These are phyloP conservation scores for Tetrahymena elliotti DNA, from an alignment of 73 alveolate species.

Conservation along the genomic window DNA sequence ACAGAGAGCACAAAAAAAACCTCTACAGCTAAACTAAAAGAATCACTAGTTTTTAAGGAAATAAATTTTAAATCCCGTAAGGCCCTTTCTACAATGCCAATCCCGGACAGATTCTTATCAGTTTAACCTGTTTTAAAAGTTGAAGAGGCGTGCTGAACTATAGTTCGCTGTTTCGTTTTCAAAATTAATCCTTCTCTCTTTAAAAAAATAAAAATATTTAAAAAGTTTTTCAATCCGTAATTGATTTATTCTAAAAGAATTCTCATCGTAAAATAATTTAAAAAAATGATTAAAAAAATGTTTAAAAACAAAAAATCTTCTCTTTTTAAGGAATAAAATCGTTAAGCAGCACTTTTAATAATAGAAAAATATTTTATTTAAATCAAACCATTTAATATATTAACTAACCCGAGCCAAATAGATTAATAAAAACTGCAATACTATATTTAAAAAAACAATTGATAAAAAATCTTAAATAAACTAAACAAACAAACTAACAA, in stretches of 20 bases:
- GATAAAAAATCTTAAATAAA: background rate
- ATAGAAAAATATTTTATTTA: background rate
- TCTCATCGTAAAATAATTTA: background rate
- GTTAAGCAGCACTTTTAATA: background rate
- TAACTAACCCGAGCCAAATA: background rate
- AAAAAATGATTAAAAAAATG: background rate
- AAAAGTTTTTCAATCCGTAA: background rate
- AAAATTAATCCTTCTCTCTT: background rate
- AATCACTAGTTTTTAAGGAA: background rate
- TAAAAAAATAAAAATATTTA: background rate
- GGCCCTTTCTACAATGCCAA: conserved; percentile 4
- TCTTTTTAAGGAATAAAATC: background rate
- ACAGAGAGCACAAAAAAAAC: background rate
- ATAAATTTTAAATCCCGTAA: background rate
- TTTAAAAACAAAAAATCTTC: background rate
- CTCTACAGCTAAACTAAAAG: background rate
- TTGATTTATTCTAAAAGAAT: background rate
- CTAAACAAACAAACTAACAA: background rate
- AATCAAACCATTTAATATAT: background rate
- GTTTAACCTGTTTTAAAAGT: background rate
- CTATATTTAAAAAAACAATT: background rate
- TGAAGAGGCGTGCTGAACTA: background rate
- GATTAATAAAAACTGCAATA: background rate
- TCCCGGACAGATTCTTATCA: background rate
- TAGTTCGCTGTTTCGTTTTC: background rate